These are phyloP conservation scores for Petunia hybrid DNA, from an alignment of 305 asterid genomes.

Conservation along the genomic window DNA sequence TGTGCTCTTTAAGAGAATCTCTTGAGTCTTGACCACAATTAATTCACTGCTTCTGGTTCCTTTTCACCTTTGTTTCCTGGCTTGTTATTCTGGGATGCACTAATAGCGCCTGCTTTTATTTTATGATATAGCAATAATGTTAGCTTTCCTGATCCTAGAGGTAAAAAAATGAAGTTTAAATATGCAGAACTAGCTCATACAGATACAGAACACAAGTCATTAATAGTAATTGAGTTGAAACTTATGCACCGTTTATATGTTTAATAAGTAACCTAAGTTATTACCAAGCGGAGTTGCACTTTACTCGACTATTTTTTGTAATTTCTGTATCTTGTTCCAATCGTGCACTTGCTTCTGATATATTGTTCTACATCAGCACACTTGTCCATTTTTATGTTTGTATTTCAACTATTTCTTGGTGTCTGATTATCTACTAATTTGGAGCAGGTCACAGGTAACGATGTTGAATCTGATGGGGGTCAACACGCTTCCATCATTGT, in stretches of 20 bases:
- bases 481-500: conserved; percentile 55
- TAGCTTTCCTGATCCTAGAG: neutral
- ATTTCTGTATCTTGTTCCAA: conserved; percentile 4
- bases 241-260: neutral
- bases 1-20: neutral
- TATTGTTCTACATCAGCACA: neutral
- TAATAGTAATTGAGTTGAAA: neutral
- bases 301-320: neutral
- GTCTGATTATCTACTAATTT: conserved; percentile 26
- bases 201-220: neutral
- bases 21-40: neutral
- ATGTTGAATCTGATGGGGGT: conserved; percentile 46
- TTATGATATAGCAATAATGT: neutral
- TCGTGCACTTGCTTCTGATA: neutral
- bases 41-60: neutral
- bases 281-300: neutral
- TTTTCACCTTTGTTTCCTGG: neutral
- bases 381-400: neutral
- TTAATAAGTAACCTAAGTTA: neutral
- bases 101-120: neutral
- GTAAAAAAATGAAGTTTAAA: neutral
- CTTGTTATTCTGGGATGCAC: neutral
- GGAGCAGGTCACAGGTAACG: conserved; percentile 70
- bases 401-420: neutral
- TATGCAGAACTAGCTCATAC: neutral